phyloP scores from a whole-genome alignment of 2,329 filamentous ascomycete genomes.

The Colletotrichum gloeosporioides region DNA sequence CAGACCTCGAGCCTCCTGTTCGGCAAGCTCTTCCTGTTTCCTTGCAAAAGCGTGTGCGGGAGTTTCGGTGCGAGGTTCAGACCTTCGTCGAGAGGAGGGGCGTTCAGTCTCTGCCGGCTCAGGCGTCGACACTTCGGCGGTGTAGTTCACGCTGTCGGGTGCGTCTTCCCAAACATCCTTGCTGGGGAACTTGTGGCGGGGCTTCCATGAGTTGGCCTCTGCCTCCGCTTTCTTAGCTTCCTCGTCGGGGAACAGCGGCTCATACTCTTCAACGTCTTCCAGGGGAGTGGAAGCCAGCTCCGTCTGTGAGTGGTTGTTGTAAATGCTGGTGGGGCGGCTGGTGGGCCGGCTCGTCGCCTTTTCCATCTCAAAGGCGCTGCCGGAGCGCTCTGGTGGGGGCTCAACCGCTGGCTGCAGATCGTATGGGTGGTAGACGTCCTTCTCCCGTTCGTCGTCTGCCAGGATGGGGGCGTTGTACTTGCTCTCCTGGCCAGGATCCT shows the following conservation, averaged over 20 bases:
- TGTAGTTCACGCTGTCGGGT: slow-evolving; percentile 80
- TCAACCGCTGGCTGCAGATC: slow-evolving; percentile 81
- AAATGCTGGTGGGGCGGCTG: slow-evolving; percentile 69
- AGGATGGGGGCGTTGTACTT: slow-evolving; percentile 80
- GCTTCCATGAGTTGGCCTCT: slow-evolving; percentile 52
- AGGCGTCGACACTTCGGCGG: slow-evolving; percentile 84
- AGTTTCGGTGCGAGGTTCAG: slow-evolving; percentile 42
- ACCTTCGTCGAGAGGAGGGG: slow-evolving; percentile 33
- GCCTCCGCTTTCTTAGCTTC: slow-evolving; percentile 40
- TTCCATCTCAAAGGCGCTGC: slow-evolving; percentile 61
- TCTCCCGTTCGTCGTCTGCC: slow-evolving; percentile 84
- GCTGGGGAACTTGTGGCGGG: slow-evolving; percentile 82
- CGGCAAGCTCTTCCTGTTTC: slow-evolving; percentile 68
- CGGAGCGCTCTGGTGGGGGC: slow-evolving; percentile 70
- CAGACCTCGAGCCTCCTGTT: slow-evolving; percentile 53
- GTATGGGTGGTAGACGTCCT: slow-evolving; percentile 67
- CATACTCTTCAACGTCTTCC: slow-evolving; percentile 91
- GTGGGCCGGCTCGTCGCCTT: slow-evolving; percentile 66
- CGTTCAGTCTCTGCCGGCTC: slow-evolving; percentile 52
- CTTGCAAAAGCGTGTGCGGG: slow-evolving; percentile 71
- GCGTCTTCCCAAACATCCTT: slow-evolving; percentile 98
- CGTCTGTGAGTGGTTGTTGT: slow-evolving; percentile 56
- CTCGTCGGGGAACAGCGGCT: slow-evolving; percentile 90
- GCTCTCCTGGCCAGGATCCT: slow-evolving; percentile 26
- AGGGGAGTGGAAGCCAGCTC: slow-evolving; percentile 72